phyloP scores from a whole-genome alignment of 768 basidiomycete species.

The Coprinellus micaceus region DNA sequence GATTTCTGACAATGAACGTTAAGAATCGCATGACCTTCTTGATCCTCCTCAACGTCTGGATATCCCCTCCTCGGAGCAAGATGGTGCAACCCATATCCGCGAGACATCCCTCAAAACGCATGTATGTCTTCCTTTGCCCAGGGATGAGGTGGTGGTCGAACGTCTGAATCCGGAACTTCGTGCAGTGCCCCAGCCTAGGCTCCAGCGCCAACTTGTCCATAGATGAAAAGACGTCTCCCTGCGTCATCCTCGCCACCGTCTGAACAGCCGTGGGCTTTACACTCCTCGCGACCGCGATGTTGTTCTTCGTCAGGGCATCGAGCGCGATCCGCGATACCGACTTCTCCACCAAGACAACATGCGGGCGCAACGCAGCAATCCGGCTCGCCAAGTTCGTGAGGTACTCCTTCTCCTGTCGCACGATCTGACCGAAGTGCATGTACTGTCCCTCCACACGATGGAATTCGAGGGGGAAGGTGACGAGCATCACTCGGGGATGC shows the following conservation, averaged over 20 bases:
- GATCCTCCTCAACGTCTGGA: constrained; percentile 74
- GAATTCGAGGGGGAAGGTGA: constrained; percentile 94
- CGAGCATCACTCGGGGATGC: constrained; percentile 92
- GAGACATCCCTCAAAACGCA: constrained; percentile 97
- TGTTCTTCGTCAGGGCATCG: constrained; percentile 78
- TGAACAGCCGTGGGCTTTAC: constrained; percentile 87
- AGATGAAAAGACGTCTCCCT: constrained; percentile 91
- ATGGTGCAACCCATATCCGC: constrained; percentile 94
- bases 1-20: constrained; percentile 86
- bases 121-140: constrained; percentile 91
- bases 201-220: constrained; percentile 92
- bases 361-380: constrained; percentile 87
- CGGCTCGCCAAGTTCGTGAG: constrained; percentile 82
- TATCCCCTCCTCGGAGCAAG: constrained; percentile 81
- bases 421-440: constrained; percentile 85
- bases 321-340: constrained; percentile 89
- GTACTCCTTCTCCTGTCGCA: constrained; percentile 92
- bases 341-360: constrained; percentile 88
- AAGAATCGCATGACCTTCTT: constrained; percentile 94
- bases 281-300: constrained; percentile 85
- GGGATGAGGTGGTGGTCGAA: constrained; percentile 94
- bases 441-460: constrained; percentile 90
- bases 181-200: constrained; percentile 85
- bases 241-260: constrained; percentile 89
- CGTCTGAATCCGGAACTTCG: constrained; percentile 83